A percentile compares a stretch with the other conserved stretches of the same genome.
phyloP scores from a whole-genome alignment of 306 rosid species.

The Myrica gale region DNA sequence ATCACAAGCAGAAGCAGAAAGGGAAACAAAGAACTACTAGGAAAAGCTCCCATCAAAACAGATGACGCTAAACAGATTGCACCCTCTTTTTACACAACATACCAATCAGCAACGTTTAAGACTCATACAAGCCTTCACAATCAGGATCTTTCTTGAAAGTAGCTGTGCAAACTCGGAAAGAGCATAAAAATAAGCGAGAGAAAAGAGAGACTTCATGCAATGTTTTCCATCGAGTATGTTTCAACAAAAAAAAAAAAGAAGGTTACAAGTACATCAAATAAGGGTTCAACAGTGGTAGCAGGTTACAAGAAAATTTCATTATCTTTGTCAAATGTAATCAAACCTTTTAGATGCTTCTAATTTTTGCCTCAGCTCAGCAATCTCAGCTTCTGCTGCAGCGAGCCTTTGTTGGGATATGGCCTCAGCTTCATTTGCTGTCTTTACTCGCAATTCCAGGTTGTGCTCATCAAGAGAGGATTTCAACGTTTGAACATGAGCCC shows the following conservation, averaged over 20 bases:
- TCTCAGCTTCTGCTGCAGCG: slow-evolving; percentile 96
- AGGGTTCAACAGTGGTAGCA: slow-evolving; percentile 3
- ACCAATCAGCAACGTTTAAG: background rate
- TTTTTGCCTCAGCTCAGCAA: slow-evolving; percentile 71
- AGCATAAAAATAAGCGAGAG: no score
- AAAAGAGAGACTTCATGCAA: no score
- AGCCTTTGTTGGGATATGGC: slow-evolving; percentile 86
- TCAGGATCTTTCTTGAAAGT: background rate
- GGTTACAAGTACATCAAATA: background rate
- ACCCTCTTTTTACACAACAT: background rate
- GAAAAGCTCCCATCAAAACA: background rate
- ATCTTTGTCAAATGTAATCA: slow-evolving; percentile 1
- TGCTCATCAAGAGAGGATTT: slow-evolving; percentile 84
- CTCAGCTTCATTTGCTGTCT: slow-evolving; percentile 93
- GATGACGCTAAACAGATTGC: background rate
- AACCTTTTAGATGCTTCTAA: slow-evolving; percentile 80
- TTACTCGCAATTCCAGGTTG: slow-evolving; percentile 81
- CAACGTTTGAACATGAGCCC: slow-evolving; percentile 79
- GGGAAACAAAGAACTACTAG: background rate
- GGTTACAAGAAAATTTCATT: slow-evolving; percentile 12
- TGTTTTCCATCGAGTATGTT: background rate
- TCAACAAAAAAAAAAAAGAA: background rate
- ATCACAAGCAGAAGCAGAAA: background rate
- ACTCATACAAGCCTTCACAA: background rate
- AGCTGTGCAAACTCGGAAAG: background rate